Evolutionary conservation across 2,329 filamentous ascomycete genomes (phyloP).

Genomic region (Trichoderma sp.): DNA sequence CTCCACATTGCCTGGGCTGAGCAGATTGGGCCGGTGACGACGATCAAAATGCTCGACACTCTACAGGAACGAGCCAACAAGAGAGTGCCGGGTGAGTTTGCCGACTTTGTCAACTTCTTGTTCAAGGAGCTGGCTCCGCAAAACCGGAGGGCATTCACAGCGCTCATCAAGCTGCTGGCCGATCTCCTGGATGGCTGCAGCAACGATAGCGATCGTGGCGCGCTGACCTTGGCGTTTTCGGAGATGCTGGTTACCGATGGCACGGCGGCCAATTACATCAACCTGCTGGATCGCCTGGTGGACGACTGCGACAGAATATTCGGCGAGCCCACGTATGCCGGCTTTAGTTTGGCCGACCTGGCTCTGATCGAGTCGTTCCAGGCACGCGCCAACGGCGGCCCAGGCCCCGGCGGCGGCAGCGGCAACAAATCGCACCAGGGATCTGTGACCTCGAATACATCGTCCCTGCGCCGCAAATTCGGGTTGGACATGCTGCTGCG

Average conservation of each 20-base stretch:
- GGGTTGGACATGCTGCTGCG: constrained; percentile 73
- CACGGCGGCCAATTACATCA: constrained; percentile 78
- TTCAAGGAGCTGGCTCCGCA: constrained; percentile 66
- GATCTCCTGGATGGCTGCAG: constrained; percentile 85
- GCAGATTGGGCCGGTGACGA: constrained; percentile 81
- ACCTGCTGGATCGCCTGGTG: constrained; percentile 81
- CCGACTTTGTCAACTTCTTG: constrained; percentile 62
- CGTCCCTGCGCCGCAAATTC: constrained; percentile 79
- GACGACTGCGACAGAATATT: constrained; percentile 90
- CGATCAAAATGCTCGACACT: constrained; percentile 64
- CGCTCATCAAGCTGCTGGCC: constrained; percentile 79
- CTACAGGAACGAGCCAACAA: constrained; percentile 68
- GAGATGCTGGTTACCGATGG: constrained; percentile 79
- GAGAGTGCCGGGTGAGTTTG: constrained; percentile 68
- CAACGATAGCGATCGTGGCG: constrained; percentile 86
- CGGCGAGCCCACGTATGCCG: constrained; percentile 53
- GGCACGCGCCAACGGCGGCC: constrained; percentile 31
- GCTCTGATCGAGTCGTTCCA: constrained; percentile 56
- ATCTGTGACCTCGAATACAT: constrained; percentile 80
- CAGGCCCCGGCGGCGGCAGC: constrained; percentile 28
- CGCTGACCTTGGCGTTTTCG: constrained; percentile 82
- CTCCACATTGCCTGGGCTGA: constrained; percentile 83
- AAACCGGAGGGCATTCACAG: constrained; percentile 73
- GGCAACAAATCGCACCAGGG: constrained; percentile 62
- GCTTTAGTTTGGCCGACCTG: constrained; percentile 38